Conservation (phyloP, 1,139 yeast genomes). For the Hansenula lynferdii region DNA sequence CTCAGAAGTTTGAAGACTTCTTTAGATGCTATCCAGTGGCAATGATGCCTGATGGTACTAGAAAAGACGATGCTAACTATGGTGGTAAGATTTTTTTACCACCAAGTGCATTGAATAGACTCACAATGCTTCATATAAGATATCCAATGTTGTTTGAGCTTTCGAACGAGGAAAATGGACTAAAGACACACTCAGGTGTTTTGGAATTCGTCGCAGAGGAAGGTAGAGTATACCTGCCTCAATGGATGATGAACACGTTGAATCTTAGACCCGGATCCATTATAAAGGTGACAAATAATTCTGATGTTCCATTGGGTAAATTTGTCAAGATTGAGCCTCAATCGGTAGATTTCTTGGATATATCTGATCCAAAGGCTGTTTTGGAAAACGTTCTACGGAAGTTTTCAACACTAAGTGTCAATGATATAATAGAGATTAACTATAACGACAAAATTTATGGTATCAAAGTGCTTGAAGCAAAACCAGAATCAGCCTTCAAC, state of each 20-base stretch:
- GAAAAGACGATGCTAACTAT: slow-evolving; percentile 79
- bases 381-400: slow-evolving; percentile 86
- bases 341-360: slow-evolving; percentile 86
- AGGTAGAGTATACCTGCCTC: slow-evolving; percentile 91
- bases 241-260: slow-evolving; percentile 92
- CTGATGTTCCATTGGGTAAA: slow-evolving; percentile 79
- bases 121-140: slow-evolving; percentile 83
- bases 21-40: slow-evolving; percentile 90
- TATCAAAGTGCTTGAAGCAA: slow-evolving; percentile 81
- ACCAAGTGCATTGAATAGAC: slow-evolving; percentile 83
- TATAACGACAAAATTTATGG: slow-evolving; percentile 79
- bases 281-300: slow-evolving; percentile 64
- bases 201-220: slow-evolving; percentile 96
- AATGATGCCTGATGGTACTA: slow-evolving; percentile 80
- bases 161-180: slow-evolving; percentile 55
- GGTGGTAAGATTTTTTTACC: slow-evolving; percentile 98
- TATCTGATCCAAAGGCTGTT: slow-evolving; percentile 95
- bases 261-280: slow-evolving; percentile 73
- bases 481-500: slow-evolving; percentile 62
- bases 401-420: slow-evolving; percentile 81
- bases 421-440: slow-evolving; percentile 79
- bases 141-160: slow-evolving; percentile 95
- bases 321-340: slow-evolving; percentile 96
- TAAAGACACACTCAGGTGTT: slow-evolving; percentile 85
- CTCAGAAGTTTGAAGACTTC: slow-evolving; percentile 63